Evolutionary conservation across 257 asterid genomes (phyloP).

Genomic region (Ehretia macrophylla): DNA sequence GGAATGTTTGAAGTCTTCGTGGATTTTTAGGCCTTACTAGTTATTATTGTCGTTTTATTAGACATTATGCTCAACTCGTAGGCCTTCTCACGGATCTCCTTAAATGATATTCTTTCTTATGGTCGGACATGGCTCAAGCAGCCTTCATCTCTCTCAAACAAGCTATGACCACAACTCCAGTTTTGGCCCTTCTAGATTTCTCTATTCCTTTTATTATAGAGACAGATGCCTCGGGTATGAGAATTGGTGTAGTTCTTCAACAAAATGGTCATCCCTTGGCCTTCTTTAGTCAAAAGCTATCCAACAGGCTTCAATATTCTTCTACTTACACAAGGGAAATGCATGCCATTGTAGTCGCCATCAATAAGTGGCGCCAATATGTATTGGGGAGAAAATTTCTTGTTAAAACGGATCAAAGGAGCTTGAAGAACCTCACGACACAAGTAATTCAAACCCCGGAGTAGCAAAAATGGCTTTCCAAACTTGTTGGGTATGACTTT

Average conservation of each 20-base stretch:
- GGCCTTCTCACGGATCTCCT: not conserved
- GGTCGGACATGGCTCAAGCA: not conserved
- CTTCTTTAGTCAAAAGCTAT: not conserved
- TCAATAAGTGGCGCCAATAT: not conserved
- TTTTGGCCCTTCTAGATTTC: not conserved
- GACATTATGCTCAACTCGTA: not conserved
- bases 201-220: not conserved
- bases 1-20: not conserved
- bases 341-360: not conserved
- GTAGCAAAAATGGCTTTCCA: not conserved
- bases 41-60: not conserved
- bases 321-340: not conserved
- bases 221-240: not conserved
- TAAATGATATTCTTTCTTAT: not conserved
- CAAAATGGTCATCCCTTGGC: not conserved
- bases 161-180: not conserved
- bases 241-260: not conserved
- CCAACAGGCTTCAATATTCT: not conserved
- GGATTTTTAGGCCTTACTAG: slow-evolving; percentile 1
- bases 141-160: not conserved
- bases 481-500: slow-evolving; percentile 8
- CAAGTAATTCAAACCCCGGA: not conserved
- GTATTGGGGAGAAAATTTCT: not conserved
- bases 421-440: not conserved
- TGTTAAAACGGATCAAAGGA: not conserved